Base-by-base conservation (phyloP, 495 filamentous ascomycete genomes). In the Umbilicaria muhlenbergii region DNA sequence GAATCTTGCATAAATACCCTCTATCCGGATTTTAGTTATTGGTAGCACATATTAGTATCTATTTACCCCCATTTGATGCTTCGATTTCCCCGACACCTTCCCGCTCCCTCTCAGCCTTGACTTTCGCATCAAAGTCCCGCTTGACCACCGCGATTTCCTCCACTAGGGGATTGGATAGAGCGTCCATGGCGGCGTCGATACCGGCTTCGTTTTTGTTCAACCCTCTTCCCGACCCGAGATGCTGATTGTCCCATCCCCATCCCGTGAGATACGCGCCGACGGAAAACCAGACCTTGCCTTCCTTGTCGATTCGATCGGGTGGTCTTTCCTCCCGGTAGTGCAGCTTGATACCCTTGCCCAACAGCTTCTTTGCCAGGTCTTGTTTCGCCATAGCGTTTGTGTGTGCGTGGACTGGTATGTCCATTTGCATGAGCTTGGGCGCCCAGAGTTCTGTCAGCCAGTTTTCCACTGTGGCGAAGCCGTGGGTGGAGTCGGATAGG, bases 391-490 rank as follows among this genome's bases (percentile, higher is more conserved):
- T 28, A 6, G 24, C 24, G 0, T 28, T 28, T 6, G 24, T 28
- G 32, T 55, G 41, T 11, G 41, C 37, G 19, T 54, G 44, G 16
- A 43, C 39, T 32, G 33, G 35, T 18, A 59, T 49, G 31, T 40
- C 56, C 33, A 42, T 43, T 14, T 14, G 33, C 5, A 14, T 19
- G 10, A 68, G 49, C 28, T 58, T 57, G n/a, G 63, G 62, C 28
- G 65, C 65, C 85, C 86, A 94, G 1, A 92, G 57, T 10, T 62
- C 58, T 37, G 70, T 73, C 38, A 94, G 56, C 84, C 85, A 94
- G 18, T 67, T 49, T 42, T 78, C 68, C 7, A 66, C 78, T 13
- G 63, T 65, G 40, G 54, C 46, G 39, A 81, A 70, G 6, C 86
- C 86, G 35, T 72, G 51, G 11, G 53, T 58, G 0, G 74, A 61